Base-by-base conservation (phyloP, 1,139 yeast genomes). In the Candida tetrigidarum region DNA sequence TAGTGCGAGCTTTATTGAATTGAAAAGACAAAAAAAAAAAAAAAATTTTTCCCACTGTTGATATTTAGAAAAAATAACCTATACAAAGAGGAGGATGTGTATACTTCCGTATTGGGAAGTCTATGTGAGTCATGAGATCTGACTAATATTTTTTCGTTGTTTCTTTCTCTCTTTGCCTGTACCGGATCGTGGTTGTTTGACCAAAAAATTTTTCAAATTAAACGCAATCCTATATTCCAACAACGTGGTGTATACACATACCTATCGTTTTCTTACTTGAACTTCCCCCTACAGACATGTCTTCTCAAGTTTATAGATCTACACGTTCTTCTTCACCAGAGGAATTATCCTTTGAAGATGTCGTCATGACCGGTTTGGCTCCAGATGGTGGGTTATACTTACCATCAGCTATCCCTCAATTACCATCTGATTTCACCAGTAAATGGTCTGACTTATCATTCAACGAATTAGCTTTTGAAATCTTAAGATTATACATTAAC, bases 341-440 rank as follows among this genome's bases (percentile, higher is more conserved):
- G 55, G 67, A 78, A 11, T 77, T 84, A 47, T 78, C 93, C 3
- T 93, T 93, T 58, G 99, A 93, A 67, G 96, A 87, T 49, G 96
- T 92, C 7, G 92, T 93, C 43, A 87, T 93, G 68, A 87, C 88
- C 51, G 99, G 99, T 38, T 78, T 93, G 58, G 99, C 98, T 43
- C 83, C 87, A 43, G 99, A 95, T 64, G 99, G 99, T 55, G 99
- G 99, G 35, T 80, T 93, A 41, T 93, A 89, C 64, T 78, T 95
- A 47, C 99, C 99, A 42, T 80, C 95, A 8, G 74, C 66, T 45
- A 88, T 92, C 55, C 97, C 98, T 43, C 63, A 74, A 50, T 76
- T 88, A 36, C 82, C 89, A 19, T 56, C 72, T 12, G 79, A 79
- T 45, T 84, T 83, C 57, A 65, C 88, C 44, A 63, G 69, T 37